Percentiles rank a stretch among this genome's conserved stretches.
phyloP scores from a whole-genome alignment of 345 rosid species.

The Eucalyptus cladocalyx region DNA sequence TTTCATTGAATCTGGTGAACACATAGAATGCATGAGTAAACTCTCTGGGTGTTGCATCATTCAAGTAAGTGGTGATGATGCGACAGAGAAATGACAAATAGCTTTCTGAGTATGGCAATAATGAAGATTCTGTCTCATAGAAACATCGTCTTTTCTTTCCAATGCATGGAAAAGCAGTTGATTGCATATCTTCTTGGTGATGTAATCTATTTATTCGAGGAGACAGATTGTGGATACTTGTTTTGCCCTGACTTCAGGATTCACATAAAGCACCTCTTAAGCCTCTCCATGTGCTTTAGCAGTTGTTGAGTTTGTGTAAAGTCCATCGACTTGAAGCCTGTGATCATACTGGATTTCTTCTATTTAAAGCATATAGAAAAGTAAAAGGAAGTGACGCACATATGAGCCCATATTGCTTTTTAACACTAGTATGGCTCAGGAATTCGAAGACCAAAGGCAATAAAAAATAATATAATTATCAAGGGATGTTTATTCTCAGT shows the following conservation, averaged over 20 bases:
- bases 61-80: background rate
- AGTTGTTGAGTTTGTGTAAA: background rate
- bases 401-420: background rate
- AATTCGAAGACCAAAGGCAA: background rate
- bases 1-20: background rate
- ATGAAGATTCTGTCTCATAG: background rate
- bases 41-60: background rate
- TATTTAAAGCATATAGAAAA: background rate
- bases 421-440: background rate
- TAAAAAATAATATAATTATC: background rate
- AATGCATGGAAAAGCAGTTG: background rate
- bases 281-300: background rate
- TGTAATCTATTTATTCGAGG: background rate
- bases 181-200: background rate
- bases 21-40: background rate
- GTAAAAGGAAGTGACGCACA: background rate
- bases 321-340: background rate
- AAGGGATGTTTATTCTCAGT: background rate
- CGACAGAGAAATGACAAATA: background rate
- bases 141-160: background rate
- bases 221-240: background rate
- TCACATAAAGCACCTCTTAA: background rate
- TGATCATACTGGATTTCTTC: background rate
- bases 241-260: background rate
- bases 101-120: background rate